Percentiles rank a stretch among this genome's conserved stretches.
Evolutionary conservation across 805 yeast genomes (phyloP).

Genomic region (Novakomyces olei): DNA sequence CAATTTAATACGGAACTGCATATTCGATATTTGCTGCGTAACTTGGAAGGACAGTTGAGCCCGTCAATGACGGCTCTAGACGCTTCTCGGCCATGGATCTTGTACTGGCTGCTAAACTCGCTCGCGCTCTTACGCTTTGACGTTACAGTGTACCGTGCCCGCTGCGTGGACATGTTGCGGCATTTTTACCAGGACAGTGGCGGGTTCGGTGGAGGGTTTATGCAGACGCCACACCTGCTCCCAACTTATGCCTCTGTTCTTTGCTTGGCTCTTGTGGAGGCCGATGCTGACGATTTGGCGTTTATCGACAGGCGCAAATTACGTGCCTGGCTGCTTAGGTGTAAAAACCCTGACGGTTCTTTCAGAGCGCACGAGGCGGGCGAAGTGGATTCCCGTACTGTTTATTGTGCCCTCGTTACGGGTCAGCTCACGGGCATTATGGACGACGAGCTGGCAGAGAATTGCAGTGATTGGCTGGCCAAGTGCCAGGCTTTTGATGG

Average conservation of each 20-base stretch:
- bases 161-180: background rate
- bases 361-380: constrained; percentile 58
- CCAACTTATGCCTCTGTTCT: constrained; percentile 58
- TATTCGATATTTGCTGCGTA: too few species aligned
- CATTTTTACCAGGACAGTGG: constrained; percentile 19
- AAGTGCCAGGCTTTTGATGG: constrained; percentile 84
- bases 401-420: constrained; percentile 62
- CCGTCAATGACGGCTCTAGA: constrained; percentile 44
- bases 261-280: constrained; percentile 30
- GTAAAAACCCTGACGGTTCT: constrained; percentile 54
- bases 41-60: too few species aligned
- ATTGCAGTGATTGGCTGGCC: constrained; percentile 36
- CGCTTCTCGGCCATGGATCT: constrained; percentile 81
- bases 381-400: constrained; percentile 60
- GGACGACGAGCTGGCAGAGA: constrained; percentile 34
- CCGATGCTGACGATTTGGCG: constrained; percentile 21
- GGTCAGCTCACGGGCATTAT: constrained; percentile 43
- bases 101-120: constrained; percentile 62
- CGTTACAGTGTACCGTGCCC: background rate
- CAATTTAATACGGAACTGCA: too few species aligned
- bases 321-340: constrained; percentile 38
- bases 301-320: constrained; percentile 26
- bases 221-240: constrained; percentile 69
- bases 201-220: constrained; percentile 71
- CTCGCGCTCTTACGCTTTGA: constrained; percentile 19